A percentile compares a stretch with the other conserved stretches of the same genome.
phyloP scores from a whole-genome alignment of 2,329 filamentous ascomycete genomes.

The Colletotrichum sp. region DNA sequence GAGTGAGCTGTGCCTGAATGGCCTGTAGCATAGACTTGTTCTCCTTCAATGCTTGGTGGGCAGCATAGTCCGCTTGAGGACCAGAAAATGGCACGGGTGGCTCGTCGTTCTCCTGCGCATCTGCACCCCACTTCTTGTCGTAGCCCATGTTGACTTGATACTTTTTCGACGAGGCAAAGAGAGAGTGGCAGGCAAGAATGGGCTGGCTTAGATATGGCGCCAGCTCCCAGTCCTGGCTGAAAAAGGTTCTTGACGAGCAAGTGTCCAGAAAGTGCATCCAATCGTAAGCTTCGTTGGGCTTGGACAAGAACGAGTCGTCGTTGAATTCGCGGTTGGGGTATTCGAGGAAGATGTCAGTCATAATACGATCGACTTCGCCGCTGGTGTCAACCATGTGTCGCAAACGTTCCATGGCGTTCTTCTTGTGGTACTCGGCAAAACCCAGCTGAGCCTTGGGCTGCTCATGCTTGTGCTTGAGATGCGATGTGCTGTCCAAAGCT shows the following conservation, averaged over 20 bases:
- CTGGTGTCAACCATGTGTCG: constrained; percentile 80
- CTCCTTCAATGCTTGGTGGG: constrained; percentile 80
- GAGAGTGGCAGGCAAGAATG: constrained; percentile 85
- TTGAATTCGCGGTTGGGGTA: constrained; percentile 91
- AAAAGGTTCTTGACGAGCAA: constrained; percentile 78
- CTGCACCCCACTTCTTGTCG: constrained; percentile 50
- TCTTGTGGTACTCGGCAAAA: constrained; percentile 76
- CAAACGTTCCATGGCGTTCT: constrained; percentile 73
- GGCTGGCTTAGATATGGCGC: constrained; percentile 86
- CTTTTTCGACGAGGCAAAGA: constrained; percentile 79
- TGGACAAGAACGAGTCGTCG: constrained; percentile 89
- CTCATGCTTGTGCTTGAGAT: constrained; percentile 47
- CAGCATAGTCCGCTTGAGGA: constrained; percentile 80
- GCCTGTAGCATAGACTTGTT: constrained; percentile 76
- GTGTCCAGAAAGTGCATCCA: constrained; percentile 95
- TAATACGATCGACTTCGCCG: constrained; percentile 79
- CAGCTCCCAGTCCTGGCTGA: constrained; percentile 93
- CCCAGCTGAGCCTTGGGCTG: constrained; percentile 67
- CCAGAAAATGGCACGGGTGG: constrained; percentile 79
- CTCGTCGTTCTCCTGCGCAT: constrained; percentile 52
- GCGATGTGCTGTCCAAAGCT: constrained; percentile 39
- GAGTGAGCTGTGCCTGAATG: constrained; percentile 74
- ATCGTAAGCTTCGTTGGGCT: constrained; percentile 87
- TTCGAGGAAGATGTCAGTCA: constrained; percentile 83
- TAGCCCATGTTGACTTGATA: constrained; percentile 45